Conservation (phyloP, 495 filamentous ascomycete genomes). For the Parathielavia hyrcaniae region DNA sequence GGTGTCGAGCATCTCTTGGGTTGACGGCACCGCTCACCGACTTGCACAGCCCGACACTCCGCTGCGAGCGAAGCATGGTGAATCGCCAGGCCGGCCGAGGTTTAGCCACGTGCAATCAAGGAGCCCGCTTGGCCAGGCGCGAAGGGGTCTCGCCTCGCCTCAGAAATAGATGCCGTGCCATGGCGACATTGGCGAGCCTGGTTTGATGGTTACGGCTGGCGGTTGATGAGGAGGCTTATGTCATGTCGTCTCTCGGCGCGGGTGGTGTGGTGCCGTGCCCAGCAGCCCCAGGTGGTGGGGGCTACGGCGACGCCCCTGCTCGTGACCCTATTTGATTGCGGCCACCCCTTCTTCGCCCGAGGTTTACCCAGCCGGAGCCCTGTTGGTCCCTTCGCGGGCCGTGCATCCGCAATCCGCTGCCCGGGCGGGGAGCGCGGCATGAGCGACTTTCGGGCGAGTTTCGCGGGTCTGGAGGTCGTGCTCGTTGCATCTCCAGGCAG, state of each 20-base stretch:
- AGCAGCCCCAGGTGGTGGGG: not conserved
- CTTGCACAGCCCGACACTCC: slow-evolving; percentile 16
- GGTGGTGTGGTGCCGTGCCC: slow-evolving; percentile 17
- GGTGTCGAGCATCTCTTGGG: not conserved
- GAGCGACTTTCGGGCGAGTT: not conserved
- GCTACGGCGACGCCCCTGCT: slow-evolving; percentile 4
- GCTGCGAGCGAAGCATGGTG: slow-evolving; percentile 14
- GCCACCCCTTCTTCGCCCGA: slow-evolving; percentile 13
- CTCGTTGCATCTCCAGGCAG: not conserved
- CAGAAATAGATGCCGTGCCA: not conserved
- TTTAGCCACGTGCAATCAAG: slow-evolving; percentile 22
- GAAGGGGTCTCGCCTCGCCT: not conserved
- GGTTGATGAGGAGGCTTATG: slow-evolving; percentile 20
- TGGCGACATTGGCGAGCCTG: too few species aligned
- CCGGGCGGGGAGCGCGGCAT: slow-evolving; percentile 6
- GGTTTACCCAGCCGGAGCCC: slow-evolving; percentile 19
- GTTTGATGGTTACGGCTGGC: not conserved
- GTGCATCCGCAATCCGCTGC: slow-evolving; percentile 12
- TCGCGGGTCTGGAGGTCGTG: not conserved
- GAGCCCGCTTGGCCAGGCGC: too few species aligned
- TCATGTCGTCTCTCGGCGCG: slow-evolving; percentile 10
- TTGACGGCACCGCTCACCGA: not conserved
- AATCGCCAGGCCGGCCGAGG: slow-evolving; percentile 25
- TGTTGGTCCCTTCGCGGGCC: slow-evolving; percentile 12
- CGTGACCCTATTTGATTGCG: not conserved